Conservation (phyloP, 495 filamentous ascomycete species). For the Xylaria bambusicola region DNA sequence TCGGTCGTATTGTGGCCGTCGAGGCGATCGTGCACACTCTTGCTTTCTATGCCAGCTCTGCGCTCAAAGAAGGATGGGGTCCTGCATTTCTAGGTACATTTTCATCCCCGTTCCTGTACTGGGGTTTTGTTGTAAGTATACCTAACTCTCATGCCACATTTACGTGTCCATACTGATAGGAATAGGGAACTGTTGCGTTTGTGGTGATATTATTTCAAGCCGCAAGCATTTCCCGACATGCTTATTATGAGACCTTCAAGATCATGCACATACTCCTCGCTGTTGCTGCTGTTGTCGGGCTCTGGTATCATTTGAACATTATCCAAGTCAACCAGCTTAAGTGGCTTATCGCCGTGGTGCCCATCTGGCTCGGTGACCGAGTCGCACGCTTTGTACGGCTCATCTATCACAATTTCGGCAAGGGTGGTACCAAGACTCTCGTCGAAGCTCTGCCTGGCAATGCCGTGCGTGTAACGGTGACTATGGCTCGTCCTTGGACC, state of each 20-base stretch:
- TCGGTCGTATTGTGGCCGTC: constrained; percentile 81
- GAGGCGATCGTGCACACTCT: constrained; percentile 74
- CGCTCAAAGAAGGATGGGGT: constrained; percentile 49
- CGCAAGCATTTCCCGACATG: constrained; percentile 74
- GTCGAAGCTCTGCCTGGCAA: constrained; percentile 67
- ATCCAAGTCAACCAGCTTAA: constrained; percentile 60
- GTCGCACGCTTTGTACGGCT: constrained; percentile 53
- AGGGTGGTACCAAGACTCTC: constrained; percentile 56
- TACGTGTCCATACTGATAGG: constrained; percentile 23
- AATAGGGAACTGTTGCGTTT: constrained; percentile 59
- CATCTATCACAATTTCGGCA: constrained; percentile 69
- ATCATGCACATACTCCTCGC: constrained; percentile 73
- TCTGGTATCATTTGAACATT: constrained; percentile 70
- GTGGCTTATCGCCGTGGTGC: constrained; percentile 62
- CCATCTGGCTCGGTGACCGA: constrained; percentile 69
- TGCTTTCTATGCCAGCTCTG: constrained; percentile 60
- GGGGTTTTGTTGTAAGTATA: constrained; percentile 58
- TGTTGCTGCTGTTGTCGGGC: constrained; percentile 61
- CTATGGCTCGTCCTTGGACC: constrained; percentile 72
- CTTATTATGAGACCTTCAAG: constrained; percentile 89
- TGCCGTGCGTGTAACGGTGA: constrained; percentile 69
- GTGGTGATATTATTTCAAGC: constrained; percentile 69
- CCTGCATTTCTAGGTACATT: constrained; percentile 41
- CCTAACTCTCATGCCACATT: too few species aligned
- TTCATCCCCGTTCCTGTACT: constrained; percentile 44